Base-by-base conservation (phyloP, 1,284 basidiomycete genomes). In the Ustilago lituana region DNA sequence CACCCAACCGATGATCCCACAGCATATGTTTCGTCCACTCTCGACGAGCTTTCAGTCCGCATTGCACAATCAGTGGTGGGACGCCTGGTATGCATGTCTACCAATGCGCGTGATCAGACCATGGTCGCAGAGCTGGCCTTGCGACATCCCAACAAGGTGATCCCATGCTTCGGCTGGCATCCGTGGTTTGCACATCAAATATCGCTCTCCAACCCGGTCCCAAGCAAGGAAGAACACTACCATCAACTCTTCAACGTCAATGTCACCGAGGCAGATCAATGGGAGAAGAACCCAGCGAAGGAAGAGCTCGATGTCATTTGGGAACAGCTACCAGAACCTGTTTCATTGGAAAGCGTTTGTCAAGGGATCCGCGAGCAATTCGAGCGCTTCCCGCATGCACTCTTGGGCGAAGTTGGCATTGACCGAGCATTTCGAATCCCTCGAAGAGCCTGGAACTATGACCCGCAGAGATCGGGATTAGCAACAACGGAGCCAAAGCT, bases 391-490 rank as follows among this genome's bases (percentile, higher is more conserved):
- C 76, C 77, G 0, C 9, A 53, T n/a, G 77, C 79, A 10, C 49
- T 79, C 9, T 33, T 80, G 23, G 79, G 79, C 37, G 79, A 80
- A 27, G 76, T 80, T 0, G 79, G 79, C 4, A 53, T 80, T 14
- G 79, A 80, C 51, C 59, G 76, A 36, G 77, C 74, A 1, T 80
- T 80, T 37, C 55, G 76, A 2, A 59, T 80, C 5, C 79, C 74
- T 22, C 54, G 64, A 8, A 39, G 49, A 38, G 44, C 53, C 2
- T 75, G 63, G 65, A 62, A 51, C 44, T 61, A 61, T 17, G 61
- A 71, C 27, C 60, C 69, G 5, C 52, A 51, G 2, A 39, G 57
- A 8, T 15, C 52, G 11, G 36, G 27, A 3, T 11, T 20, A 8
- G 22, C 37, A 4, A 19, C 32, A 3, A 14, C 48, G 3, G 31